Conservation (phyloP, 2,329 filamentous ascomycete genomes). For the Apiospora sp. region DNA sequence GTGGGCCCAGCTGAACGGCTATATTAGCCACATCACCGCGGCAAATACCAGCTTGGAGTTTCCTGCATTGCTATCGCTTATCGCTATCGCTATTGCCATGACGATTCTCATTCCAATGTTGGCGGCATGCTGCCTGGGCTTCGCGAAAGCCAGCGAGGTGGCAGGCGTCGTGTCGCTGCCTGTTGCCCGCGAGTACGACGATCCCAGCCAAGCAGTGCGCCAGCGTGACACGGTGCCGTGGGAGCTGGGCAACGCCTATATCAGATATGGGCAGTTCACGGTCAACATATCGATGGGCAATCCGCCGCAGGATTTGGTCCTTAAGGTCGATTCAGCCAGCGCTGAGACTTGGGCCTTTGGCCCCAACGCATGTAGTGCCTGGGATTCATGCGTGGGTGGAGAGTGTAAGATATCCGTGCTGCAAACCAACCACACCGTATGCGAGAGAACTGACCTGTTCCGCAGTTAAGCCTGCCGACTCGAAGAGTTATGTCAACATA, state of each 20-base stretch:
- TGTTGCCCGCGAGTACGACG: not conserved
- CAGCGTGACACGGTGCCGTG: constrained; percentile 5
- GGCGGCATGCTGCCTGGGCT: not conserved
- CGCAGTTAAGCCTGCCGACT: constrained; percentile 1
- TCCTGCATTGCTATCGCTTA: not conserved
- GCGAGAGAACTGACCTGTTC: not conserved
- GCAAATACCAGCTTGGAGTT: not conserved
- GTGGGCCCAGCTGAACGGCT: constrained; percentile 15
- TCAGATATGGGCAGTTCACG: constrained; percentile 18
- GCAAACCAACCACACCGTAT: not conserved
- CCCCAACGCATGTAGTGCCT: not conserved
- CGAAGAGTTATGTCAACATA: constrained; percentile 11
- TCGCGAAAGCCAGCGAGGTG: not conserved
- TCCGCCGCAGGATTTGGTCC: constrained; percentile 20
- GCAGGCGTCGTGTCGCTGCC: not conserved
- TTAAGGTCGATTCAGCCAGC: constrained; percentile 24
- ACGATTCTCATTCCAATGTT: not conserved
- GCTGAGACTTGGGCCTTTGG: constrained; percentile 24
- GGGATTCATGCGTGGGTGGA: constrained; percentile 14
- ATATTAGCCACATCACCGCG: constrained; percentile 2
- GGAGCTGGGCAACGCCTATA: constrained; percentile 22
- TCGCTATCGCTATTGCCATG: not conserved
- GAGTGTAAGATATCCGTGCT: not conserved
- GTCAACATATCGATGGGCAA: constrained; percentile 25
- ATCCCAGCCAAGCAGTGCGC: not conserved